Percentiles rank a stretch among this genome's conserved stretches.
Conservation (phyloP, 1,284 basidiomycete genomes). For the Coniferiporia weirii region DNA sequence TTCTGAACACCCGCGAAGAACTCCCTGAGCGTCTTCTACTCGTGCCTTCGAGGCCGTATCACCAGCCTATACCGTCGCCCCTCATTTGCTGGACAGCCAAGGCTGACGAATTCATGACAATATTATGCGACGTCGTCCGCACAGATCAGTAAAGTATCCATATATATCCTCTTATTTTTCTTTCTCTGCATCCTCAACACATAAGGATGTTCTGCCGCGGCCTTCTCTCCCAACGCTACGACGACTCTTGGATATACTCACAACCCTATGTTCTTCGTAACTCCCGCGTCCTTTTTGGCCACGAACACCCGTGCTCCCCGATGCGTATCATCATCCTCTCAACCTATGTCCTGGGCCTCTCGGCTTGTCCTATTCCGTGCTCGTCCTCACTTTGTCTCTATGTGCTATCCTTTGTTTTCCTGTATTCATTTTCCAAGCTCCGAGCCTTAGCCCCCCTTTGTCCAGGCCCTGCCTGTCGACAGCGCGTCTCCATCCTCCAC, state of each 20-base stretch:
- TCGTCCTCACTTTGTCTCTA: neutral
- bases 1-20: slow-evolving; percentile 18
- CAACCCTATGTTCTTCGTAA: neutral
- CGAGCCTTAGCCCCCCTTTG: neutral
- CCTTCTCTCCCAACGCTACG: neutral
- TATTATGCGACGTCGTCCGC: neutral
- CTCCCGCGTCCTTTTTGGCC: neutral
- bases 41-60: slow-evolving; percentile 3
- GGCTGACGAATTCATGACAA: neutral
- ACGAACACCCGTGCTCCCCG: too few species aligned
- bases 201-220: too few species aligned
- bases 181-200: neutral
- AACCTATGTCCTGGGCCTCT: neutral
- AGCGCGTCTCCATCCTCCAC: neutral
- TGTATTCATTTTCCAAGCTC: neutral
- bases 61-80: neutral
- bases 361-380: neutral
- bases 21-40: slow-evolving; percentile 8
- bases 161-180: slow-evolving; percentile 9
- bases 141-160: slow-evolving; percentile 8
- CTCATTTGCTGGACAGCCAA: neutral
- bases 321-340: neutral
- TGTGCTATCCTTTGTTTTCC: neutral
- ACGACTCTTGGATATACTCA: neutral
- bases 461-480: neutral